Conservation (phyloP, 257 asterid species). For the Cinchona pubescens region DNA sequence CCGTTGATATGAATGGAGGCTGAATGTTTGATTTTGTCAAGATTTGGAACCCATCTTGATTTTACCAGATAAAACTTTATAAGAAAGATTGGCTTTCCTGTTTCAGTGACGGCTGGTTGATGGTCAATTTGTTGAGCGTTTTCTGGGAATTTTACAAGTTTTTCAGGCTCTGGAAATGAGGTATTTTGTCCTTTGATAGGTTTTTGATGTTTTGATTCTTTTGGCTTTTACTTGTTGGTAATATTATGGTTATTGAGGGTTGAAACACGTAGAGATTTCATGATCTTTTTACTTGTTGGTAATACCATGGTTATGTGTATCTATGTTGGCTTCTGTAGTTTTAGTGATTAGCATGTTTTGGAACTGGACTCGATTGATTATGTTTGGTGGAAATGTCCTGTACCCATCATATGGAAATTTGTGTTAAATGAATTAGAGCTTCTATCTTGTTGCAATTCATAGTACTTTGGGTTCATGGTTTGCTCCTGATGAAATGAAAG, state of each 20-base stretch:
- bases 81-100: constrained; percentile 2
- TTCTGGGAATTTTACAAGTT: constrained; percentile 14
- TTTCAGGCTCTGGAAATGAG: constrained; percentile 26
- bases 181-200: constrained; percentile 12
- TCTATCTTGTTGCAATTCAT: background rate
- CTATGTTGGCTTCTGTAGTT: no score
- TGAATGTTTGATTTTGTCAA: background rate
- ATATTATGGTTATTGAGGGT: background rate
- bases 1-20: background rate
- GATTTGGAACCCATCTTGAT: background rate
- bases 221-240: background rate
- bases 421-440: background rate
- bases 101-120: constrained; percentile 14
- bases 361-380: background rate
- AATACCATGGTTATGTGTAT: background rate
- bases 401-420: background rate
- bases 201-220: background rate
- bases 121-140: constrained; percentile 15
- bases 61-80: background rate
- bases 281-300: background rate
- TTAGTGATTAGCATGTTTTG: background rate
- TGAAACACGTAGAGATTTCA: background rate
- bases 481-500: background rate
- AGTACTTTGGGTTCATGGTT: background rate
- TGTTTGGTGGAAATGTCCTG: background rate